Base-by-base conservation (phyloP, 305 asterid genomes). In the Ilex paraguariensis region DNA sequence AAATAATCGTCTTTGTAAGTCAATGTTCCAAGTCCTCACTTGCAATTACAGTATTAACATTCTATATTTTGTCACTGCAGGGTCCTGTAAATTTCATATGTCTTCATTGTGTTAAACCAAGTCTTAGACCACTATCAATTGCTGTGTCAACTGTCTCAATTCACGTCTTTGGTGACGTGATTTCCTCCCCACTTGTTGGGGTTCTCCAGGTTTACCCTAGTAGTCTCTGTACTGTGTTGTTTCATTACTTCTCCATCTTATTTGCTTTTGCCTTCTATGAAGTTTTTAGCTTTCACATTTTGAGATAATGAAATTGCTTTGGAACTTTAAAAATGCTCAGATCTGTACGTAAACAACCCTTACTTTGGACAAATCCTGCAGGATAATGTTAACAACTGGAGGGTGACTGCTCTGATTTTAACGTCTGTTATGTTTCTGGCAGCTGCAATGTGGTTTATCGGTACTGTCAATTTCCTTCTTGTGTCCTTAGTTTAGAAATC, bases 171-270 rank as follows among this genome's bases (percentile, higher is more conserved):
- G 99, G 97, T 31, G 98, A 93, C 32, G 97, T 93, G 62, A 97
- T 94, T 0, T 93, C 99, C 51, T 77, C 97, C 51, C 99, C 99
- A 54, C 95, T 93, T 32, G 96, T 90, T 49, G 99, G 99, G 57
- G 88, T 90, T 73, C 79, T 93, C 69, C 99, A 93, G 94, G 99
- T 93, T 66, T 55, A 71, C 56, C 15, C 46, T 58, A 59, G 48
- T 28, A 42, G 5, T 42, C 28, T 33, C 40, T 9, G 9, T 40
- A 51, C 6, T 36, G 1, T 8, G 42, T 36, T 36, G 54, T 56
- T 46, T 7, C 30, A 54, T n/a, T 48, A 4, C 7, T 62, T 46
- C 46, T 33, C 32, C 42, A 36, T 36, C 3, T 36, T 36, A 36
- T 36, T 5, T 36, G 9, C 7, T 36, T 36, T 8, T 36, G 2